Evolutionary conservation across 345 rosid genomes (phyloP), one percentile per base, ranked within the genome.

Genomic region (Gossypium mustelinum): DNA sequence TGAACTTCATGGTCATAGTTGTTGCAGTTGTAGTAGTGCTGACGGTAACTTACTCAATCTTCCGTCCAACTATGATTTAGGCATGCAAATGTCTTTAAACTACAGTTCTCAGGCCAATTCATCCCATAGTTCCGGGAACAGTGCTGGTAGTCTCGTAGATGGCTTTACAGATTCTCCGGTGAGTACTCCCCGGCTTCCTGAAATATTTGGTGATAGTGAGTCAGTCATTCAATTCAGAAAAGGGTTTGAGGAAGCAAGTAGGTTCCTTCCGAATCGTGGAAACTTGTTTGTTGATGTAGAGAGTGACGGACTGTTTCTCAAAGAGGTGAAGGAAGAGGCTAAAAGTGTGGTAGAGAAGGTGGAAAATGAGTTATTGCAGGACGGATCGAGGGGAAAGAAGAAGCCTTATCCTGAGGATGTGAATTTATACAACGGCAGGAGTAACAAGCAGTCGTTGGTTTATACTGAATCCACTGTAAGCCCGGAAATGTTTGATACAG

Each of bases 211-310:
- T 10, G 82, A 84, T 17, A 78, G 79, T 54, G 82, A 82, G 27
- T 84, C 89, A 14, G 78, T 64, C 17, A 71, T 80, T 84, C 94
- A 85, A 73, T 86, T 89, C 74, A 88, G 75, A 75, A 89, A 72
- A 80, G 90, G 92, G 66, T 78, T 88, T 57, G 89, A 86, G 79
- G 94, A 87, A 81, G 94, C 83, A 0, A 87, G 89, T 58, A 87
- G 83, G 81, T 89, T 89, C 76, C 85, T 88, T 59, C 88, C 88
- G 12, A 76, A 72, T 56, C 80, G 68, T 10, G 66, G 73, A 60
- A 66, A 7, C 55, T 73, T 77, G 50, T 69, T 68, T 71, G 54
- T 58, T 24, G 79, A 82, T 84, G 54, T 83, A 60, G 82, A 79
- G 54, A 78, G 27, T 44, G 76, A 27, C 27, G 74, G 86, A 11